These are phyloP conservation scores for Solanum hybrid DNA, from an alignment of 305 asterid genomes.

Conservation along the genomic window DNA sequence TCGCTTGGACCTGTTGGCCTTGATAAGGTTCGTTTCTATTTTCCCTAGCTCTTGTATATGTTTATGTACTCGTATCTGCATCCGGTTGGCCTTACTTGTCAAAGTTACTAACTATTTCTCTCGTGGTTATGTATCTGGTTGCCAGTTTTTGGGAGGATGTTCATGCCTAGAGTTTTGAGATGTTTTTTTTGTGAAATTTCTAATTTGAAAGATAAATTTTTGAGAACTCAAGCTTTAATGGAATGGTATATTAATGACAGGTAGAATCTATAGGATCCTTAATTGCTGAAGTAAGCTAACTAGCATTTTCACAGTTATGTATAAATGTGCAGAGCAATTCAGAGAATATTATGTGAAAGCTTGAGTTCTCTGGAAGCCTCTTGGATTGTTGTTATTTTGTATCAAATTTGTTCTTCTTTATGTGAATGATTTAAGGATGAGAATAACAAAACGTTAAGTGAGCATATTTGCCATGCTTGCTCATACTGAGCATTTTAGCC, in stretches of 20 bases:
- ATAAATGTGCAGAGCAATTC: background rate
- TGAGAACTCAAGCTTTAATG: too few species aligned
- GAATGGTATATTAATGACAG: background rate
- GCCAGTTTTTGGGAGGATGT: background rate
- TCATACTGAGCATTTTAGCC: background rate
- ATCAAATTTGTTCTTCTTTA: background rate
- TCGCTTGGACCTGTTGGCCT: constrained; percentile 94
- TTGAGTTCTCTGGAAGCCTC: background rate
- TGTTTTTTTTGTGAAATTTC: background rate
- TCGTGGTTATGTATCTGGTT: background rate
- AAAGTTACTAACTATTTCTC: background rate
- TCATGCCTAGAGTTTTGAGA: background rate
- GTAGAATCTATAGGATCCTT: background rate
- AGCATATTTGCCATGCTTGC: background rate
- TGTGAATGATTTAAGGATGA: background rate
- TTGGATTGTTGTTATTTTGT: background rate
- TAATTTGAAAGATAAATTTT: background rate
- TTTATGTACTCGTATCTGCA: background rate
- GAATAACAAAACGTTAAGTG: background rate
- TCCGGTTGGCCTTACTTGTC: background rate
- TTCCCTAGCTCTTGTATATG: background rate
- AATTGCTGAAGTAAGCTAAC: background rate
- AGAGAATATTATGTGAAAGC: background rate
- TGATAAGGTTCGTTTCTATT: constrained; percentile 53
- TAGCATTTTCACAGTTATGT: background rate